Evolutionary conservation across 768 basidiomycete genomes (phyloP).

Genomic region (Lentinula boryana): DNA sequence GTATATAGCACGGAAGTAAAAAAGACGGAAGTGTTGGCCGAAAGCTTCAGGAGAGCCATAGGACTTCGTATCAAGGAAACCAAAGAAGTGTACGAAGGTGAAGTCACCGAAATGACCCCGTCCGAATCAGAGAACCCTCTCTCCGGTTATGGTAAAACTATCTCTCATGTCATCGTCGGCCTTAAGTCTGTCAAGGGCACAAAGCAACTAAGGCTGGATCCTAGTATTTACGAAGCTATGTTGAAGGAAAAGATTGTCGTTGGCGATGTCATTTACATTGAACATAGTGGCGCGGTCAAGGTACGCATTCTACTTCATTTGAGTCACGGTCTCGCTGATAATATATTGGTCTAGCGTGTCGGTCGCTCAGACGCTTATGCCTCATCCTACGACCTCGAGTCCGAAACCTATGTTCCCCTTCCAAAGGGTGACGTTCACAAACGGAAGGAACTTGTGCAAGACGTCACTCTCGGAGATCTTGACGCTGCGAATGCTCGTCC

Average conservation of each 20-base stretch:
- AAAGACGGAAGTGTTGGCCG: constrained; percentile 97
- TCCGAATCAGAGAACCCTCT: constrained; percentile 96
- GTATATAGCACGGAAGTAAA: constrained; percentile 97
- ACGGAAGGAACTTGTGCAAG: constrained; percentile 91
- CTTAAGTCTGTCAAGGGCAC: constrained; percentile 92
- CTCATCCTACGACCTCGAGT: constrained; percentile 95
- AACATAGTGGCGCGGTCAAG: constrained; percentile 95
- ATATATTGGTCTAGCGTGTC: constrained; percentile 57
- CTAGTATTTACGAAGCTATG: constrained; percentile 94
- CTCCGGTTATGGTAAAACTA: constrained; percentile 96
- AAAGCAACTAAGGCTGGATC: constrained; percentile 91
- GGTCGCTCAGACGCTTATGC: constrained; percentile 97
- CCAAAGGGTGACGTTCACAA: constrained; percentile 98
- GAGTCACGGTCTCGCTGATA: neutral
- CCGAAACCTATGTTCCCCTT: constrained; percentile 96
- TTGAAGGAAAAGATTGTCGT: constrained; percentile 96
- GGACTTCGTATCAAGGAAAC: constrained; percentile 98
- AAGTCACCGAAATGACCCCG: constrained; percentile 95
- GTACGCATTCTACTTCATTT: constrained; percentile 30
- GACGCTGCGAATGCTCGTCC: constrained; percentile 96
- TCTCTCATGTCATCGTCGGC: constrained; percentile 95
- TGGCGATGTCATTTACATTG: constrained; percentile 96
- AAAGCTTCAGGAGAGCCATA: constrained; percentile 91
- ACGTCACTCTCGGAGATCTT: constrained; percentile 90
- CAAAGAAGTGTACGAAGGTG: constrained; percentile 98